phyloP scores from a whole-genome alignment of 202 grass and related monocot genomes.

The Panicum virgatum region DNA sequence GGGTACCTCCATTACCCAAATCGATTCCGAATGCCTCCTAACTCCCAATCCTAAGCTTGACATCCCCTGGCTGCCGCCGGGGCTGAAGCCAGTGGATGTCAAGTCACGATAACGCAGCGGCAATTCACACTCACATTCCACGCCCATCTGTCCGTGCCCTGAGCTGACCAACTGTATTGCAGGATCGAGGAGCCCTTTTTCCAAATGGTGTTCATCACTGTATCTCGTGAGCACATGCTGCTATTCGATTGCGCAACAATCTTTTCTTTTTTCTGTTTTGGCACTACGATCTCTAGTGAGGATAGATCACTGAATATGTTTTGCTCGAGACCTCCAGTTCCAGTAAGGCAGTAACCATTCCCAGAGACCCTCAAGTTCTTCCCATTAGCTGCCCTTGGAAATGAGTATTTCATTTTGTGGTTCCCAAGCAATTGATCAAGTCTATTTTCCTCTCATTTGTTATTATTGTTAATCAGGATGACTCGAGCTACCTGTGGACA shows the following conservation, averaged over 20 bases:
- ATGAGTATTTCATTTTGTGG: neutral
- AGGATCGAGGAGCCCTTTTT: neutral
- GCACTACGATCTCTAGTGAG: neutral
- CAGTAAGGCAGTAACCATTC: neutral
- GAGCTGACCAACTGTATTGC: neutral
- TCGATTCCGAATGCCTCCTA: neutral
- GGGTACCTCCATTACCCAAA: neutral
- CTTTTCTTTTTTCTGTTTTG: neutral
- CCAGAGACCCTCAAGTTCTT: too few species aligned
- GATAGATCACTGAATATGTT: neutral
- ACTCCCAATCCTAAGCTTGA: too few species aligned
- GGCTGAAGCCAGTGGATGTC: too few species aligned
- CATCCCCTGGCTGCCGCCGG: neutral
- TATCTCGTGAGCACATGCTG: neutral
- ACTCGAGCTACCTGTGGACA: constrained; percentile 65
- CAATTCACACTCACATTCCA: neutral
- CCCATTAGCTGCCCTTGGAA: neutral
- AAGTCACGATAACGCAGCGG: neutral
- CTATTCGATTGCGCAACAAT: neutral
- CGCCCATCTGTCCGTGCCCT: too few species aligned
- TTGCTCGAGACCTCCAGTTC: neutral
- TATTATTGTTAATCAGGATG: constrained; percentile 57
- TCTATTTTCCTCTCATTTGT: neutral
- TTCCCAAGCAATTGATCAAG: neutral
- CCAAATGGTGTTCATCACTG: neutral